phyloP scores from a whole-genome alignment of 1,139 yeast genomes.

The Meyerozyma carpophila region DNA sequence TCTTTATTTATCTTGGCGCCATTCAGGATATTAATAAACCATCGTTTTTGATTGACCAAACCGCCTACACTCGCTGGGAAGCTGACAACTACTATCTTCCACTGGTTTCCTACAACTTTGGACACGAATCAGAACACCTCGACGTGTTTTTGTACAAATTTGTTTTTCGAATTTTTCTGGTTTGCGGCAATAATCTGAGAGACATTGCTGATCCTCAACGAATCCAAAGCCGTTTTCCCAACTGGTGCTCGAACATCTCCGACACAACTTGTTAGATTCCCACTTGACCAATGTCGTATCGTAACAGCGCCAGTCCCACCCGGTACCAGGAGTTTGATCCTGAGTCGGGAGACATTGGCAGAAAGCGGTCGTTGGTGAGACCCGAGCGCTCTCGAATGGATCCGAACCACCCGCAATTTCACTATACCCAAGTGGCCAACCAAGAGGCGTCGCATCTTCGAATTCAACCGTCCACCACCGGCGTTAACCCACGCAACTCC shows the following conservation, averaged over 20 bases:
- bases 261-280: neutral
- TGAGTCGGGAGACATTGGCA: constrained; percentile 41
- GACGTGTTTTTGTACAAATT: no score
- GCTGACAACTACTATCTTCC: no score
- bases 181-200: no score
- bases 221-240: neutral
- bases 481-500: constrained; percentile 51
- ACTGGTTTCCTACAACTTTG: no score
- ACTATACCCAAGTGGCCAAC: constrained; percentile 76
- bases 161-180: no score
- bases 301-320: constrained; percentile 14
- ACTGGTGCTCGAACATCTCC: neutral
- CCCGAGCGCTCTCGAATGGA: constrained; percentile 73
- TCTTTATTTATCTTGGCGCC: neutral
- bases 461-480: constrained; percentile 70
- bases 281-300: constrained; percentile 2
- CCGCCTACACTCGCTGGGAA: no score
- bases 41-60: no score
- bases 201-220: no score
- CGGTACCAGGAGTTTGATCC: constrained; percentile 43
- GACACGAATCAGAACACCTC: no score
- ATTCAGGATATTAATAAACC: neutral
- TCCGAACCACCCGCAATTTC: constrained; percentile 67
- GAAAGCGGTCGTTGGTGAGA: constrained; percentile 68
- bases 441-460: constrained; percentile 59